These are phyloP conservation scores for Lecanosticta acicola DNA, from an alignment of 2,329 filamentous ascomycete species.

Conservation along the genomic window DNA sequence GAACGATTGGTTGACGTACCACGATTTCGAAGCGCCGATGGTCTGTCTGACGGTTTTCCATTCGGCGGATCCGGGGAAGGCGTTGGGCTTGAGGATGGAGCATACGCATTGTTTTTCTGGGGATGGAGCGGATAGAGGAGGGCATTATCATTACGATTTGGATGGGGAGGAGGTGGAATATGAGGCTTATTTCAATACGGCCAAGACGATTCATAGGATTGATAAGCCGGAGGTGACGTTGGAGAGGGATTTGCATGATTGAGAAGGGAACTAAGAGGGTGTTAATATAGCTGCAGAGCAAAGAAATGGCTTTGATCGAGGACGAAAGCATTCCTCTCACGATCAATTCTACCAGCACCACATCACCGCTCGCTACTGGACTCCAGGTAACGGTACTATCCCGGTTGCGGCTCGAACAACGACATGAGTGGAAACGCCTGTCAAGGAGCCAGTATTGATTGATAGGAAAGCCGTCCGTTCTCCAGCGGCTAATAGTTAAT, in stretches of 20 bases:
- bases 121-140: slow-evolving; percentile 23
- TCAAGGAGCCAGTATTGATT: background rate
- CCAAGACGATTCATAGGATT: slow-evolving; percentile 28
- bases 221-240: slow-evolving; percentile 26
- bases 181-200: slow-evolving; percentile 30
- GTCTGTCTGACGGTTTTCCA: slow-evolving; percentile 30
- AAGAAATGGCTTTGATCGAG: too few relatives aligned
- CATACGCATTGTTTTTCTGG: slow-evolving; percentile 30
- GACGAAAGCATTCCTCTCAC: too few relatives aligned
- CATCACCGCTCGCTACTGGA: slow-evolving; percentile 3
- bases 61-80: slow-evolving; percentile 25
- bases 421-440: background rate
- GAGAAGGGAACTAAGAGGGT: too few relatives aligned
- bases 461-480: background rate
- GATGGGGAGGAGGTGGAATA: slow-evolving; percentile 27
- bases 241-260: slow-evolving; percentile 28
- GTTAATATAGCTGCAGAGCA: too few relatives aligned
- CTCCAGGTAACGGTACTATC: slow-evolving; percentile 3
- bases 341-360: slow-evolving; percentile 2
- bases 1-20: slow-evolving; percentile 28
- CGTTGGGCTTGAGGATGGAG: slow-evolving; percentile 29
- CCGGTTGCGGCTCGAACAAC: background rate
- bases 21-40: slow-evolving; percentile 28
- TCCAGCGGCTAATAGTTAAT: slow-evolving; percentile 1
- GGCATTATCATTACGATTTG: slow-evolving; percentile 30